phyloP scores from a whole-genome alignment of 176 grass and related monocot genomes.

The Phragmites australis region DNA sequence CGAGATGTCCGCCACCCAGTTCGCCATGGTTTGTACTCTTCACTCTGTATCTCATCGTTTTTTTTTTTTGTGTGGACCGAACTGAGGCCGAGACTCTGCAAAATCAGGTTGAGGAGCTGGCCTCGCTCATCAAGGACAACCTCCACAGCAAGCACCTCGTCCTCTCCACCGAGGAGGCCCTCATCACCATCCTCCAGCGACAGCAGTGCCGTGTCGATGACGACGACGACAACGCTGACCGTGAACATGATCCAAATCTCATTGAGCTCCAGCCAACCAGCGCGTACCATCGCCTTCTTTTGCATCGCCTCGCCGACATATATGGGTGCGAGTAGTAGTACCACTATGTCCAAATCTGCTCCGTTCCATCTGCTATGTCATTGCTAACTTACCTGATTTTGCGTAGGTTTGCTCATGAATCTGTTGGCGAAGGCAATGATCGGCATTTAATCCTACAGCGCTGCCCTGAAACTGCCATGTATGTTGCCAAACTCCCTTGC shows the following conservation, averaged over 20 bases:
- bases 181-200: slow-evolving; percentile 56
- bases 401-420: slow-evolving; percentile 86
- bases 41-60: too few species aligned
- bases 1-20: slow-evolving; percentile 56
- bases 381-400: slow-evolving; percentile 1
- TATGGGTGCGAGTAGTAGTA: too few species aligned
- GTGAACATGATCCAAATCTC: neutral
- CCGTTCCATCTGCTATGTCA: neutral
- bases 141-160: slow-evolving; percentile 94
- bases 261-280: slow-evolving; percentile 81
- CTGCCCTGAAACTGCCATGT: slow-evolving; percentile 92
- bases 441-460: slow-evolving; percentile 78
- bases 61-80: too few species aligned
- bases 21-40: too few species aligned
- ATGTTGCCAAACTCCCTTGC: slow-evolving; percentile 19
- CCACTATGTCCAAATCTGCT: too few species aligned
- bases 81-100: too few species aligned
- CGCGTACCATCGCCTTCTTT: slow-evolving; percentile 81
- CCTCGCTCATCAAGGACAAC: slow-evolving; percentile 93
- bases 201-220: neutral
- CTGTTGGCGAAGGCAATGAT: slow-evolving; percentile 82
- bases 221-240: neutral
- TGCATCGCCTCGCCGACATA: slow-evolving; percentile 93
- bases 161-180: slow-evolving; percentile 76
- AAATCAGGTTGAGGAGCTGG: slow-evolving; percentile 92